These are phyloP conservation scores for Wickerhamomyces ciferrii DNA, from an alignment of 805 yeast species.

Conservation along the genomic window DNA sequence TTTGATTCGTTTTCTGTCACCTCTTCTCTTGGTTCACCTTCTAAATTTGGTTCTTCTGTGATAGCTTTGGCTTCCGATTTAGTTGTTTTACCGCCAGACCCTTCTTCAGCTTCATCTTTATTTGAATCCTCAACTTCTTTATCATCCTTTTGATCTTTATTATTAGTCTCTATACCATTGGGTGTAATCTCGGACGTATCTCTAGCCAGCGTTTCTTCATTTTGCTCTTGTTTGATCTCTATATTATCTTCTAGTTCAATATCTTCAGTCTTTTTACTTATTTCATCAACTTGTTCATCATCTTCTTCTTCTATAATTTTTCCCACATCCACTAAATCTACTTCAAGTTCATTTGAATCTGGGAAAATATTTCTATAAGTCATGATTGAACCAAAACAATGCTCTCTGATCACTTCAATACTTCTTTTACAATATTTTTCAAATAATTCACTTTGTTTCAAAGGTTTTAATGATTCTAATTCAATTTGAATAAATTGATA, in stretches of 20 bases:
- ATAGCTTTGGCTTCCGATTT: not conserved
- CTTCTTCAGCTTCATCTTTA: not conserved
- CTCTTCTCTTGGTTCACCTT: too few relatives aligned
- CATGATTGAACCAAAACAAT: slow-evolving; percentile 66
- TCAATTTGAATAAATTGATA: slow-evolving; percentile 62
- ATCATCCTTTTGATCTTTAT: too few relatives aligned
- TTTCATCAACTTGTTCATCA: not conserved
- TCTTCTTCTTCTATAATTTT: not conserved
- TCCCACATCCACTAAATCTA: slow-evolving; percentile 9
- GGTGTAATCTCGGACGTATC: too few relatives aligned
- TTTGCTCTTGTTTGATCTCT: too few relatives aligned
- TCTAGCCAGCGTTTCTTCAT: too few relatives aligned
- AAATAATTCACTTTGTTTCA: slow-evolving; percentile 43
- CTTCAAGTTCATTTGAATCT: slow-evolving; percentile 21
- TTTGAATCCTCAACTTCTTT: not conserved
- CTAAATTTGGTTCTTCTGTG: too few relatives aligned
- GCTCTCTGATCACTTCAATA: slow-evolving; percentile 82
- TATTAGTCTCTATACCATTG: too few relatives aligned
- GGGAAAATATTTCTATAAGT: slow-evolving; percentile 62
- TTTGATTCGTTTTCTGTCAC: slow-evolving; percentile 13
- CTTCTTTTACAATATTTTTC: slow-evolving; percentile 70
- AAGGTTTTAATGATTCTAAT: slow-evolving; percentile 49
- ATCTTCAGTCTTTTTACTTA: not conserved
- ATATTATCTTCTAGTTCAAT: not conserved
- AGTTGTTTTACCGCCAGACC: not conserved